Percentiles rank a stretch among this genome's conserved stretches.
phyloP scores from a whole-genome alignment of 1,139 yeast species.

The Torulaspora pretoriensis region DNA sequence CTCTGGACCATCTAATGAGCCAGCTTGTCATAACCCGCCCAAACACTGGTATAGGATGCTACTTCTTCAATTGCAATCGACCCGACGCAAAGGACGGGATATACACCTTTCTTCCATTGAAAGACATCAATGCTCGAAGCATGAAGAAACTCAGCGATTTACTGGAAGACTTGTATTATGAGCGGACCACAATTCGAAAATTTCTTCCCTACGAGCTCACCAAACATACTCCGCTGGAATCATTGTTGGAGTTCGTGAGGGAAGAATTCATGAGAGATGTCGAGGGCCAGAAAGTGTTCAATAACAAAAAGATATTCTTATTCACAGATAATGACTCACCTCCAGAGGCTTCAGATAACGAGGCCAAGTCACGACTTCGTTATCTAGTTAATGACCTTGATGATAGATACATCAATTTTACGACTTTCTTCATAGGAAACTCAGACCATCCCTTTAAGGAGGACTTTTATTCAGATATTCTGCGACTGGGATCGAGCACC shows the following conservation, averaged over 20 bases:
- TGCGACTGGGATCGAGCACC: conserved; percentile 34
- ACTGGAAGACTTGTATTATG: conserved; percentile 35
- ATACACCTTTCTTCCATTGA: conserved; percentile 38
- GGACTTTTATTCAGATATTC: conserved; percentile 52
- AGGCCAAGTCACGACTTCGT: conserved; percentile 45
- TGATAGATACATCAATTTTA: conserved; percentile 48
- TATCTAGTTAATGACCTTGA: conserved; percentile 59
- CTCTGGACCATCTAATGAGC: conserved; percentile 53
- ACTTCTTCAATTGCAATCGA: conserved; percentile 49
- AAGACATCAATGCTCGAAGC: conserved; percentile 40
- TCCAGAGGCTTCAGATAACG: conserved; percentile 36
- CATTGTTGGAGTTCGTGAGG: conserved; percentile 37
- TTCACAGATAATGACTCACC: conserved; percentile 62
- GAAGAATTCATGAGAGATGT: conserved; percentile 38
- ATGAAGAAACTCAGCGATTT: conserved; percentile 42
- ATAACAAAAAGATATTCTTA: conserved; percentile 45
- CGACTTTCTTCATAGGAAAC: conserved; percentile 59
- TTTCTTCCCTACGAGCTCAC: conserved; percentile 31
- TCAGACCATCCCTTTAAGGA: conserved; percentile 45
- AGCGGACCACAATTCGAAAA: conserved; percentile 22
- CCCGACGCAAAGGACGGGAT: conserved; percentile 34
- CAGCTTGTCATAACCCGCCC: conserved; percentile 57
- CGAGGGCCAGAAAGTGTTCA: conserved; percentile 38
- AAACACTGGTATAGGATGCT: conserved; percentile 63
- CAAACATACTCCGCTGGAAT: conserved; percentile 31